A percentile compares a stretch with the other conserved stretches of the same genome.
Evolutionary conservation across 768 basidiomycete species (phyloP).

Genomic region (Lactarius psammicola): DNA sequence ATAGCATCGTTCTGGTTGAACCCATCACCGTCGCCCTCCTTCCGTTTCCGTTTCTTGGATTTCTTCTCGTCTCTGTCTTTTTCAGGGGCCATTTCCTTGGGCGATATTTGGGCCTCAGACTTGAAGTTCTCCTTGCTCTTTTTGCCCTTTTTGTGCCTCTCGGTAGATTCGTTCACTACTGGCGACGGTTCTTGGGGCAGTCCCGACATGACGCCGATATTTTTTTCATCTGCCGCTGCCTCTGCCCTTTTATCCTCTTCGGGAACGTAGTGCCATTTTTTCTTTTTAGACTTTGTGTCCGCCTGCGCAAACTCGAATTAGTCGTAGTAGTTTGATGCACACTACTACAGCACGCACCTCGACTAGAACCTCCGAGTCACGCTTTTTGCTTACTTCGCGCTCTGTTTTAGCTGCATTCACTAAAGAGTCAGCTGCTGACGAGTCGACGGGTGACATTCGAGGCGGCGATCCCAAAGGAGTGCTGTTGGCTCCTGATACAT

Average conservation of each 20-base stretch:
- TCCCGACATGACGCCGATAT: not conserved
- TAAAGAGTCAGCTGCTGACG: conserved; percentile 30
- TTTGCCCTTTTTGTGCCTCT: conserved; percentile 32
- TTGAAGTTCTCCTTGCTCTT: conserved; percentile 11
- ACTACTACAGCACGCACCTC: conserved; percentile 6
- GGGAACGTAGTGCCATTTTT: conserved; percentile 36
- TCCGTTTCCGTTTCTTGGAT: conserved; percentile 35
- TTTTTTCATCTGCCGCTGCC: not conserved
- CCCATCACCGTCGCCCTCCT: conserved; percentile 26
- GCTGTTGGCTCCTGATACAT: conserved; percentile 63
- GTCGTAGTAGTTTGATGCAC: not conserved
- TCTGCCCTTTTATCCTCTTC: conserved; percentile 13
- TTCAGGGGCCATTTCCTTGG: conserved; percentile 10
- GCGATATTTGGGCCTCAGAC: conserved; percentile 25
- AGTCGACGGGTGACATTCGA: conserved; percentile 46
- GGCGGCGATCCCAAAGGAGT: conserved; percentile 66
- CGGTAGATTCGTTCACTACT: conserved; percentile 12
- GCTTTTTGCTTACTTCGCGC: conserved; percentile 4
- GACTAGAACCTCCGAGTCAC: not conserved
- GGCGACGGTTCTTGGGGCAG: conserved; percentile 1
- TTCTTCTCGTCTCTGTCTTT: conserved; percentile 31
- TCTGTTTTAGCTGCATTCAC: conserved; percentile 5
- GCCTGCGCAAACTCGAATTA: conserved; percentile 8
- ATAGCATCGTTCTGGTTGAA: not conserved
- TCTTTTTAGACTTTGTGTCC: conserved; percentile 31